Evolutionary conservation across 768 basidiomycete genomes (phyloP).

Genomic region (Psilocybe azurescens): DNA sequence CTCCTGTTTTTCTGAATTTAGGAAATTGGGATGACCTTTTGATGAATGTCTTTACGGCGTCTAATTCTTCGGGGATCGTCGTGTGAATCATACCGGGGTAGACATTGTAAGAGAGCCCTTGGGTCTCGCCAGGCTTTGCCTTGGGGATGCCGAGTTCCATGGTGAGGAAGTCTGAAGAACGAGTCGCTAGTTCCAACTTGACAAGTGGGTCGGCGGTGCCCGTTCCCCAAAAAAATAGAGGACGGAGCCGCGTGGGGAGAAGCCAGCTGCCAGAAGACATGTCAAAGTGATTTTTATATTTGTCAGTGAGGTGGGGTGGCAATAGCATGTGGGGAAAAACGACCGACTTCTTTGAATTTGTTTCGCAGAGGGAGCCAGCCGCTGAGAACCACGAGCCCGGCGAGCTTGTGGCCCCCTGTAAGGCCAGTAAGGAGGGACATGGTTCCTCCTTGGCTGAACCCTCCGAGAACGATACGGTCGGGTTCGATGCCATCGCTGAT

Average conservation of each 20-base stretch:
- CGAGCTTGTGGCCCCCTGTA: conserved; percentile 68
- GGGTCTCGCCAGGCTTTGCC: conserved; percentile 42
- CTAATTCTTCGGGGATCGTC: conserved; percentile 65
- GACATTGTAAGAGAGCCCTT: conserved; percentile 69
- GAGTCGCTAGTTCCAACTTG: conserved; percentile 53
- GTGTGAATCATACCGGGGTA: conserved; percentile 76
- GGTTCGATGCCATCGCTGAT: conserved; percentile 66
- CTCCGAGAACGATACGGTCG: conserved; percentile 80
- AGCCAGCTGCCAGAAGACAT: conserved; percentile 52
- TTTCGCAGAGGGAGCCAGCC: conserved; percentile 77
- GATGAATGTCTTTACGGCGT: conserved; percentile 75
- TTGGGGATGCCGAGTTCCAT: conserved; percentile 55
- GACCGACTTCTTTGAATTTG: conserved; percentile 67
- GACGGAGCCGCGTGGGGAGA: conserved; percentile 61
- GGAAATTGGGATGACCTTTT: conserved; percentile 50
- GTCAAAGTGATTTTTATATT: not conserved
- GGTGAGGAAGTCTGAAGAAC: conserved; percentile 63
- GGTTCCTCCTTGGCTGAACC: conserved; percentile 87
- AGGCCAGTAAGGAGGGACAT: conserved; percentile 81
- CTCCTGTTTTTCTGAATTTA: not conserved
- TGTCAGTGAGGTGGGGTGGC: conserved; percentile 10
- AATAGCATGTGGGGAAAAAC: conserved; percentile 2
- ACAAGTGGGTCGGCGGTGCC: conserved; percentile 81
- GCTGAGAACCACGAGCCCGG: conserved; percentile 74
- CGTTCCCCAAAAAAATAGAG: conserved; percentile 91